Evolutionary conservation across 129 eudicot species (phyloP).

Genomic region (Chrysanthemum seticuspe): DNA sequence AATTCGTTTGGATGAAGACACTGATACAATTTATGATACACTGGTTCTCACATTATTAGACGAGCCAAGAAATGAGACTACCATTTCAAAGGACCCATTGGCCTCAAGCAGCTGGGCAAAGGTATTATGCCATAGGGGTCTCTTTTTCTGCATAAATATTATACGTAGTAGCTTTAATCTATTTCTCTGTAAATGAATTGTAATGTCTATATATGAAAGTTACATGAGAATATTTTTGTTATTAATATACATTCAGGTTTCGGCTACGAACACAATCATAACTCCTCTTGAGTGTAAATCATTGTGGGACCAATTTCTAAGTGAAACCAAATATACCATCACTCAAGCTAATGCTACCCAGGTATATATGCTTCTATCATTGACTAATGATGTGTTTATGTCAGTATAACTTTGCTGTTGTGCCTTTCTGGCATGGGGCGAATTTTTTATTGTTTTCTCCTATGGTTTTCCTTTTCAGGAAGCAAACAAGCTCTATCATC

Average conservation of each 20-base stretch:
- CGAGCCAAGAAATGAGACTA: constrained; percentile 35
- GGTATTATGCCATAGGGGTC: constrained; percentile 22
- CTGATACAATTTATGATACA: constrained; percentile 60
- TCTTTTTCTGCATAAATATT: too few species aligned
- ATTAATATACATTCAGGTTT: constrained; percentile 43
- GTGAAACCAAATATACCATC: constrained; percentile 79
- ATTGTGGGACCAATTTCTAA: constrained; percentile 71
- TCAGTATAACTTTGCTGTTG: too few species aligned
- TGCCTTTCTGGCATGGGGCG: too few species aligned
- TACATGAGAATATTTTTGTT: not conserved
- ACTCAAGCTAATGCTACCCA: constrained; percentile 75
- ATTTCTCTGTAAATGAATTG: too few species aligned
- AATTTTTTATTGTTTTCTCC: too few species aligned
- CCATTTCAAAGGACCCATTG: constrained; percentile 40
- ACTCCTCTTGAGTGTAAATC: constrained; percentile 87
- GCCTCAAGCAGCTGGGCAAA: constrained; percentile 85
- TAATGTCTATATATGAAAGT: too few species aligned
- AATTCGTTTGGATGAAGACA: constrained; percentile 57
- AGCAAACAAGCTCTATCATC: too few species aligned
- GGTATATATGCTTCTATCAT: constrained; percentile 25
- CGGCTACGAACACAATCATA: constrained; percentile 65
- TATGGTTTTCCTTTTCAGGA: too few species aligned
- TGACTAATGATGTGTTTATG: too few species aligned
- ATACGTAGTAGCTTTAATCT: too few species aligned
- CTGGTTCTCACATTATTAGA: constrained; percentile 28